phyloP scores from a whole-genome alignment of 1,284 basidiomycete species.

The Marasmius fiardii region DNA sequence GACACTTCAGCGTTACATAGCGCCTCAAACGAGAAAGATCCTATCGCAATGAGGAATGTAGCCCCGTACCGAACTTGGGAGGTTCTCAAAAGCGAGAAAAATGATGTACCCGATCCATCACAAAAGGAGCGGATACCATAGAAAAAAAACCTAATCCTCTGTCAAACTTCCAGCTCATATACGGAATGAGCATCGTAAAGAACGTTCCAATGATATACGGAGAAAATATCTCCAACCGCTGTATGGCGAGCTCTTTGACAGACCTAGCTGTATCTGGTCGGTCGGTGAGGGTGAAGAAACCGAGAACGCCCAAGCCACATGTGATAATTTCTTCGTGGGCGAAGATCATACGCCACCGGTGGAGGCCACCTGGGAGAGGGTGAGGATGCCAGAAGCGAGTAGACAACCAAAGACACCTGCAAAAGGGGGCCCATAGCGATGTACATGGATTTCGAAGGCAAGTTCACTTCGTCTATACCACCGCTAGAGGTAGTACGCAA shows the following conservation, averaged over 20 bases:
- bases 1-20: neutral
- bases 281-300: neutral
- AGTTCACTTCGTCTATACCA: neutral
- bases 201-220: neutral
- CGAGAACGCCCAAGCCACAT: neutral
- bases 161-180: neutral
- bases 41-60: neutral
- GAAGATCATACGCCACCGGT: neutral
- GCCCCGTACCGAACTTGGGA: neutral
- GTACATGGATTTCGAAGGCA: neutral
- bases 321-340: conserved; percentile 1
- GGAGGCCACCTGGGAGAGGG: neutral
- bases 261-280: neutral
- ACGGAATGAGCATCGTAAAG: neutral
- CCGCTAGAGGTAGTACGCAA: neutral
- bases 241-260: neutral
- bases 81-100: neutral
- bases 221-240: neutral
- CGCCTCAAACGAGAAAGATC: neutral
- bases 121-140: neutral
- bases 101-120: neutral
- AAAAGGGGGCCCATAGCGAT: neutral
- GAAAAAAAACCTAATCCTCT: neutral
- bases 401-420: conserved; percentile 1
- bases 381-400: neutral